These are phyloP conservation scores for Trichoderma polysporum DNA, from an alignment of 2,329 filamentous ascomycete species.

Conservation along the genomic window DNA sequence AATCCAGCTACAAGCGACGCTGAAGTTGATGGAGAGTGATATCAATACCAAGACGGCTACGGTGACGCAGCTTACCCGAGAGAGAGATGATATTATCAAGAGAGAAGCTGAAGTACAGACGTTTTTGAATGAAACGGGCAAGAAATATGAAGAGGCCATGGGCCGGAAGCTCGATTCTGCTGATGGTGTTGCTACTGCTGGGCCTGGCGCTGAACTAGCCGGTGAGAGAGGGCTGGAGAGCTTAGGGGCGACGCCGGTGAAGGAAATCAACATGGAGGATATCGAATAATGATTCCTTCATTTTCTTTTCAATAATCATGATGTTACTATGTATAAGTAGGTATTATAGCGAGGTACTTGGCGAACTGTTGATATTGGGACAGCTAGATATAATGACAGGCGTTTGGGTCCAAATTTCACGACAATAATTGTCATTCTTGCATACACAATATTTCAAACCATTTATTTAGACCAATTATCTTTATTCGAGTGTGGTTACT, in stretches of 20 bases:
- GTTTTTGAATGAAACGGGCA: conserved; percentile 76
- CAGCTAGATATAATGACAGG: background rate
- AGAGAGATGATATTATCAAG: conserved; percentile 65
- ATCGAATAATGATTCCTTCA: background rate
- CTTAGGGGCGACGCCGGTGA: conserved; percentile 34
- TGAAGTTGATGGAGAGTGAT: conserved; percentile 63
- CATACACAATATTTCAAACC: background rate
- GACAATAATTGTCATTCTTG: background rate
- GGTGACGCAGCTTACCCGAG: conserved; percentile 65
- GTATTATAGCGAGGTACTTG: background rate
- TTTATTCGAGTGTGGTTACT: background rate
- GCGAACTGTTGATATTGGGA: background rate
- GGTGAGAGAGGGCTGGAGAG: conserved; percentile 39
- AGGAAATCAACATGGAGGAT: conserved; percentile 23
- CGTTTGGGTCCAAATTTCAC: background rate
- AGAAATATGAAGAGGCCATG: conserved; percentile 53
- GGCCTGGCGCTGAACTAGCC: conserved; percentile 26
- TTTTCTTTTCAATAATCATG: background rate
- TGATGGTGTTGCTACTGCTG: conserved; percentile 24
- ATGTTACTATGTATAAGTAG: conserved; percentile 6
- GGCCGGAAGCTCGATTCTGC: conserved; percentile 26
- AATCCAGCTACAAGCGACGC: conserved; percentile 58
- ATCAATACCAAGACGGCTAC: conserved; percentile 59
- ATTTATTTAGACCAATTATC: background rate
- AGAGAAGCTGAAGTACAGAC: conserved; percentile 79